Evolutionary conservation across 2,329 filamentous ascomycete species (phyloP).

Genomic region (Colletotrichum sp.): DNA sequence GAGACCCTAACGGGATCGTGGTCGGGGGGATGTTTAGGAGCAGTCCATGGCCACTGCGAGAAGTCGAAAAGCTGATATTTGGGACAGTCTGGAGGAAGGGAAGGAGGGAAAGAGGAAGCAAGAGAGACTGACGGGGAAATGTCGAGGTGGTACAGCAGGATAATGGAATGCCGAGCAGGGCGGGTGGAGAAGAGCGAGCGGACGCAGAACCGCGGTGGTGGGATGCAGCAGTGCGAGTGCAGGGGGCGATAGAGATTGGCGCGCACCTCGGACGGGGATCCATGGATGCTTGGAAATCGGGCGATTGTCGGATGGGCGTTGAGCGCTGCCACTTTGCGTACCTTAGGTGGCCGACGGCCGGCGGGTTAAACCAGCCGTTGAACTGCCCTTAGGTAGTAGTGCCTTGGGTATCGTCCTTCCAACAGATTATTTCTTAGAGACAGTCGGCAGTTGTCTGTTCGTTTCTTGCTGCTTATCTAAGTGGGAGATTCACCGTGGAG

Average conservation of each 20-base stretch:
- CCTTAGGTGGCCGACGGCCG: not conserved
- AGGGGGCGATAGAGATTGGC: not conserved
- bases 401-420: not conserved
- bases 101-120: not conserved
- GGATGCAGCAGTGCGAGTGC: conserved; percentile 4
- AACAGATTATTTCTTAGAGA: not conserved
- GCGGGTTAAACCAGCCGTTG: not conserved
- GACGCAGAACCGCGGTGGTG: conserved; percentile 20
- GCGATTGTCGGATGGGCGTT: conserved; percentile 13
- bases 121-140: not conserved
- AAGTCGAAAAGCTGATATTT: not conserved
- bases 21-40: conserved; percentile 11
- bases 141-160: conserved; percentile 2
- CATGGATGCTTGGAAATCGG: conserved; percentile 18
- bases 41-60: conserved; percentile 5
- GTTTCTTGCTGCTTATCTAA: not conserved
- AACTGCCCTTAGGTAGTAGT: not conserved
- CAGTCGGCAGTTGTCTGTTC: not conserved
- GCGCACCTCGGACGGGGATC: conserved; percentile 8
- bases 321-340: not conserved
- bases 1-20: conserved; percentile 16
- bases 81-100: not conserved
- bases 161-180: conserved; percentile 13
- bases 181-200: conserved; percentile 16
- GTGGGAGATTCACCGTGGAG: not conserved